Evolutionary conservation across 805 yeast genomes (phyloP).

Genomic region (Dipodascus geniculatus): DNA sequence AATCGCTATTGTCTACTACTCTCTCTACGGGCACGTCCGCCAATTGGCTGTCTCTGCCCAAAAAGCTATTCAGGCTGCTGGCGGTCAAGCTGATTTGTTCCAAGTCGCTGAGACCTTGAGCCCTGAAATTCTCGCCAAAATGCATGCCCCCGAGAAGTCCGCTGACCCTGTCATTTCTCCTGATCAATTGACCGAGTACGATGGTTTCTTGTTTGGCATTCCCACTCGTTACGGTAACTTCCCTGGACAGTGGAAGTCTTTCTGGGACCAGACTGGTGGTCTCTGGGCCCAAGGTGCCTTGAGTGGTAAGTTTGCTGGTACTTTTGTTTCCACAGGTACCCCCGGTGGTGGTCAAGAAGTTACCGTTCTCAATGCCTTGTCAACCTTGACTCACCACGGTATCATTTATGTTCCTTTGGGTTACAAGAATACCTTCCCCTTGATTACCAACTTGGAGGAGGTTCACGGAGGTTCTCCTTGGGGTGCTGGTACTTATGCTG

Average conservation of each 20-base stretch:
- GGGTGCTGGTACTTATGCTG: constrained; percentile 81
- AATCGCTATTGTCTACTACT: constrained; percentile 64
- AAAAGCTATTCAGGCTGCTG: constrained; percentile 55
- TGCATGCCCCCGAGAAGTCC: constrained; percentile 48
- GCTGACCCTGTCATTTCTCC: constrained; percentile 45
- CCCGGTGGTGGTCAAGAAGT: constrained; percentile 69
- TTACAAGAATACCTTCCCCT: constrained; percentile 44
- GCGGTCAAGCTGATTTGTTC: constrained; percentile 54
- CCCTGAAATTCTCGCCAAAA: constrained; percentile 40
- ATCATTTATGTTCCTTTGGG: constrained; percentile 65
- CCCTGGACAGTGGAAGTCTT: constrained; percentile 61
- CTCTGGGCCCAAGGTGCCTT: constrained; percentile 60
- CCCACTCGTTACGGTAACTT: constrained; percentile 66
- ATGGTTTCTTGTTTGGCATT: constrained; percentile 60
- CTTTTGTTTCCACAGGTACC: constrained; percentile 56
- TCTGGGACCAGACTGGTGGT: constrained; percentile 65
- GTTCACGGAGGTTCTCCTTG: constrained; percentile 78
- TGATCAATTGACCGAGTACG: constrained; percentile 46
- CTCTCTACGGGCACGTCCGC: constrained; percentile 67
- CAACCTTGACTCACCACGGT: constrained; percentile 60
- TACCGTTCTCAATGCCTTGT: constrained; percentile 43
- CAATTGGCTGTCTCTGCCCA: constrained; percentile 55
- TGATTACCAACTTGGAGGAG: constrained; percentile 47
- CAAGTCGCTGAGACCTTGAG: constrained; percentile 72
- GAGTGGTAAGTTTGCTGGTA: constrained; percentile 60